Base-by-base conservation (phyloP, 2,329 filamentous ascomycete genomes). In the Talaromyces sp. region DNA sequence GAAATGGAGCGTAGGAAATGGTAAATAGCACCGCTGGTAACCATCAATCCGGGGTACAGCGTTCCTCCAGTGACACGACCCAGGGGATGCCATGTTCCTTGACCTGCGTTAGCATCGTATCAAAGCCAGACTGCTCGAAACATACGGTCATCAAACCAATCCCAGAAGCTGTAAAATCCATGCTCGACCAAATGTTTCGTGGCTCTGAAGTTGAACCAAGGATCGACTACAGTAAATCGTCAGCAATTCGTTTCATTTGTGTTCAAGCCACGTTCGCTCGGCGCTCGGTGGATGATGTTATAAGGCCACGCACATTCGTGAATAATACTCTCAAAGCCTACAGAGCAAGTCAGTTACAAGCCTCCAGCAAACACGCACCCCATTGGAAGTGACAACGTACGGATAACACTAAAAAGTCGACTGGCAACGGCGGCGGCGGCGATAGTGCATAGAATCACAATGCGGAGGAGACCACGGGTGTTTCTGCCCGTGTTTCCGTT, bases 121-220 rank as follows among this genome's bases (percentile, higher is more conserved):
- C 58, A 57, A 25, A 39, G 52, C 33, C 25, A 15, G 60, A 60
- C 56, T 54, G n/a, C n/a, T 25, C 47, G 57, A 11, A 60, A 75
- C 85, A 66, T 82, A 88, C 95, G 88, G 82, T 99, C 95, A 79
- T 99, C 95, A 74, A 99, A 99, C 95, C 95, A 99, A 77, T 99
- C 93, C 95, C 95, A 99, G 77, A 99, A 99, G 77, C 90, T 92
- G 78, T 96, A 96, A 81, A 99, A 98, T 71, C 95, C 95, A 87
- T 99, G 87, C 73, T 93, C 86, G 60, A 99, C 91, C 60, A 99
- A 86, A 73, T 99, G 98, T 80, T 98, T 98, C 61, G 95, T 98
- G 68, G 95, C 95, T 78, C 95, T 86, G 80, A 99, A 99, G 80
- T 99, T 99, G 82, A 99, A 99, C 95, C 95, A 99, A 39, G 95